Conservation (phyloP, 345 rosid species). For the Syzygium aromaticum region DNA sequence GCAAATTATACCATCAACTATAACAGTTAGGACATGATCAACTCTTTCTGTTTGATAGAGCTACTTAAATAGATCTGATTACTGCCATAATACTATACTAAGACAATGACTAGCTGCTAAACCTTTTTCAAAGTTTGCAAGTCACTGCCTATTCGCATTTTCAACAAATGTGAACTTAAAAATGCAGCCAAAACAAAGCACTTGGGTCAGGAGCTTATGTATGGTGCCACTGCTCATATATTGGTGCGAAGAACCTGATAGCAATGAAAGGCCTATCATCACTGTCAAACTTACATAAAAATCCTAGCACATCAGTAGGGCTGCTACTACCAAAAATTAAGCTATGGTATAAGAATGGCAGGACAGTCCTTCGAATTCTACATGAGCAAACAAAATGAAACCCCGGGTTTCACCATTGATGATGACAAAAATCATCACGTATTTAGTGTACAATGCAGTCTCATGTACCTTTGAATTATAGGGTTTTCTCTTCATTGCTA, state of each 20-base stretch:
- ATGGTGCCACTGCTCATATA: not conserved
- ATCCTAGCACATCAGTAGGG: not conserved
- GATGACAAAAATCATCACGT: not conserved
- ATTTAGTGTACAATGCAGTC: not conserved
- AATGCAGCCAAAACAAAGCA: not conserved
- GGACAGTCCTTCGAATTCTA: not conserved
- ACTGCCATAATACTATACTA: not conserved
- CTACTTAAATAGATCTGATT: not conserved
- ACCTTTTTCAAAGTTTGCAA: not conserved
- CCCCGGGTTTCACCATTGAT: not conserved
- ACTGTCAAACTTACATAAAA: not conserved
- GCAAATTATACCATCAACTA: not conserved
- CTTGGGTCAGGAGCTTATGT: not conserved
- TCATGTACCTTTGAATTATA: conserved; percentile 55
- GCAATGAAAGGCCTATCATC: not conserved
- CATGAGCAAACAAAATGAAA: not conserved
- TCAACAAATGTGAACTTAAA: not conserved
- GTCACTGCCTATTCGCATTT: not conserved
- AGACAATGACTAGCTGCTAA: not conserved
- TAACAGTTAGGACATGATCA: not conserved
- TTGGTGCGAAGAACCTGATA: not conserved
- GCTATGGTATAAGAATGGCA: not conserved
- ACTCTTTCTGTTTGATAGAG: not conserved
- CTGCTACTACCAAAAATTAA: not conserved
- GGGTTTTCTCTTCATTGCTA: conserved; percentile 58